Evolutionary conservation across 164 flowering plant species (phyloP).

Genomic region (Chimonanthus praecox): DNA sequence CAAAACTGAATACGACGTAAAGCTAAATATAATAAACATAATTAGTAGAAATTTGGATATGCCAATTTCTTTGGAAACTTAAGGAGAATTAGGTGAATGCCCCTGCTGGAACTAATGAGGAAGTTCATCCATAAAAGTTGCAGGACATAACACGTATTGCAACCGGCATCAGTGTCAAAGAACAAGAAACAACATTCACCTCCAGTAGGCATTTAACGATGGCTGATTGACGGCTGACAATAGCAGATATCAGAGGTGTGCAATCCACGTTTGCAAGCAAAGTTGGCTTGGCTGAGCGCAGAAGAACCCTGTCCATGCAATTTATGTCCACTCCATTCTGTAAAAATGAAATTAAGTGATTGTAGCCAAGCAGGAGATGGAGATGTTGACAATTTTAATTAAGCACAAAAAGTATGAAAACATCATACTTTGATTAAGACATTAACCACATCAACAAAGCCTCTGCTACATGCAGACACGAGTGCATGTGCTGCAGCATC

Average conservation of each 20-base stretch:
- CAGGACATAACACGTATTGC: background rate
- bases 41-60: background rate
- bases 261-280: conserved; percentile 43
- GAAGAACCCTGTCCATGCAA: conserved; percentile 37
- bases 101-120: background rate
- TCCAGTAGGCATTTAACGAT: conserved; percentile 37
- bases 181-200: conserved; percentile 19
- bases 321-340: conserved; percentile 44
- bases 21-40: background rate
- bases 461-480: conserved; percentile 9
- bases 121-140: background rate
- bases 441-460: conserved; percentile 6
- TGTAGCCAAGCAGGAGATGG: background rate
- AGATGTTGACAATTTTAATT: background rate
- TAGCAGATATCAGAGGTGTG: conserved; percentile 44
- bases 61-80: background rate
- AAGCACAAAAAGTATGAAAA: background rate
- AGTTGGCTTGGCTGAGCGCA: conserved; percentile 50
- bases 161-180: background rate
- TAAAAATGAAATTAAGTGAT: background rate
- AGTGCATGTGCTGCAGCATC: conserved; percentile 13
- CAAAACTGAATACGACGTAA: background rate
- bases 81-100: background rate
- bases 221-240: conserved; percentile 38
- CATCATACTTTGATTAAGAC: background rate